Conservation (phyloP, 805 yeast species). For the Ogataea trehaloabstinens region DNA sequence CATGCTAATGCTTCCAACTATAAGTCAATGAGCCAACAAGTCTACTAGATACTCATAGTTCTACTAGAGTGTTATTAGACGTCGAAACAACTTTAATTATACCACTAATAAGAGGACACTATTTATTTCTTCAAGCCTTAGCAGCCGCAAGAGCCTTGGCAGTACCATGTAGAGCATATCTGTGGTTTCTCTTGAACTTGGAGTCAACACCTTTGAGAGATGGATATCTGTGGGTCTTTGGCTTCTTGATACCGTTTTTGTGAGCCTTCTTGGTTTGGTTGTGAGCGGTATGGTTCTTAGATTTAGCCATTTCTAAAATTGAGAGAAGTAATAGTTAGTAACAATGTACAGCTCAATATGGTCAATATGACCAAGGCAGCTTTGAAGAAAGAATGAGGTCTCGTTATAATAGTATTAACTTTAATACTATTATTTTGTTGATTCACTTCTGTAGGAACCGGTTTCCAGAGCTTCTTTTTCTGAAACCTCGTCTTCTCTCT, state of each 20-base stretch:
- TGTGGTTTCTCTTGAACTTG: constrained; percentile 99
- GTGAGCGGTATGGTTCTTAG: constrained; percentile 99
- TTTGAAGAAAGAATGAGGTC: too few species aligned
- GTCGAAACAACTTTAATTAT: background rate
- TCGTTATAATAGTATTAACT: too few species aligned
- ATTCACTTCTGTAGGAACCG: too few species aligned
- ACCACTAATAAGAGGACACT: background rate
- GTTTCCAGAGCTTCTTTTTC: too few species aligned
- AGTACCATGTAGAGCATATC: constrained; percentile 97
- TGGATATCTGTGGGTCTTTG: constrained; percentile 96
- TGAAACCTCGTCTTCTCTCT: too few species aligned
- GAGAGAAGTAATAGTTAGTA: constrained; percentile 8
- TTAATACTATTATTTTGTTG: too few species aligned
- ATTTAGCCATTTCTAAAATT: constrained; percentile 81
- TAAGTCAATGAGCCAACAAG: too few species aligned
- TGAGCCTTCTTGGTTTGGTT: constrained; percentile 99
- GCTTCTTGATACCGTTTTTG: constrained; percentile 99
- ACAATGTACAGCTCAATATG: too few species aligned
- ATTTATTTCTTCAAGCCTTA: constrained; percentile 15
- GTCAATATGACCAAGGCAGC: too few species aligned
- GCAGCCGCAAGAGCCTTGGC: constrained; percentile 89
- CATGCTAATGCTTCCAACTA: constrained; percentile 1
- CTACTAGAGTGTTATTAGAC: too few species aligned
- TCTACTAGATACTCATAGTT: too few species aligned
- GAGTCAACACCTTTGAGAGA: constrained; percentile 98